Evolutionary conservation across 2,329 filamentous ascomycete genomes (phyloP), one percentile per base, ranked within the genome.

Genomic region (Aspergillus bombycis): DNA sequence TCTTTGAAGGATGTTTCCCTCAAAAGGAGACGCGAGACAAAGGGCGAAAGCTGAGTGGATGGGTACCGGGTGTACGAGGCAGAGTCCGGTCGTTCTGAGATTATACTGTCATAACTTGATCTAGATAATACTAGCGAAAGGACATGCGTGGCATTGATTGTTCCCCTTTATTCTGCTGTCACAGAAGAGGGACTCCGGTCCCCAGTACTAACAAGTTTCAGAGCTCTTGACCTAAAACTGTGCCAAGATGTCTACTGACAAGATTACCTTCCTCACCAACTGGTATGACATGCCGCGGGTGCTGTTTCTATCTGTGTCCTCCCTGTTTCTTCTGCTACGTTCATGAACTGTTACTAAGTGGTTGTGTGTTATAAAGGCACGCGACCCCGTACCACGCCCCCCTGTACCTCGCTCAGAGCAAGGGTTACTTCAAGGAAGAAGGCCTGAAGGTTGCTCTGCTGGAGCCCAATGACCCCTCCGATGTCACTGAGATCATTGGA

Each of bases 61-160:
- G 70, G 72, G 74, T 77, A 76, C 34, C 56, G 60, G 48, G 16
- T 46, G 21, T 21, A 48, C 38, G 32, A 32, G 48, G 28, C 34
- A 56, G 46, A 36, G 45, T 36, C 61, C 65, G 70, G 68, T 74
- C 73, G 82, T 82, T 89, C 88, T 91, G 88, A 91, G 88, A 91
- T 86, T 81, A 90, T 89, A 91, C 89, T 89, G 88, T 85, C 81
- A 82, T 85, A 91, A 92, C 89, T 92, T 92, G 89, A 91, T 91
- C 89, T 91, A 88, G 88, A 89, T 89, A 91, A 91, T 91, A 85
- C 89, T 89, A 91, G 90, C 90, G 90, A 89, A 92, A 92, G 90
- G 88, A 92, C 87, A 89, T 92, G 90, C 90, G 90, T 89, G 86
- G 87, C 87, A 84, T 81, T 77, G 72, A 78, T 74, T 75, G 70